phyloP scores from a whole-genome alignment of 1,139 yeast species.

The Yamadazyma atmosphaerica region DNA sequence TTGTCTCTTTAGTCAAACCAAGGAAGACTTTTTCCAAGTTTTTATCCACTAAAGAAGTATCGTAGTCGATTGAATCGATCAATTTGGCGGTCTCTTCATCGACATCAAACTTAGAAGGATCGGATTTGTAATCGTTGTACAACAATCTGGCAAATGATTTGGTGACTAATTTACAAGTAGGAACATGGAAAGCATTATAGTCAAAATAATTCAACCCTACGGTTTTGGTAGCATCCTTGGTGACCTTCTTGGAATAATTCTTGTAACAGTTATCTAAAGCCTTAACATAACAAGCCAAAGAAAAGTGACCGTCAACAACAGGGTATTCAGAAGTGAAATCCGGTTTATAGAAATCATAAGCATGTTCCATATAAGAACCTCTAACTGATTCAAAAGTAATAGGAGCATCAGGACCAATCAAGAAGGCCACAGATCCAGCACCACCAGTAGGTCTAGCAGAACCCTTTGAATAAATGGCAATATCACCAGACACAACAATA shows the following conservation, averaged over 20 bases:
- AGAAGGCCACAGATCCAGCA: slow-evolving; percentile 94
- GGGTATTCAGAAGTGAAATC: slow-evolving; percentile 97
- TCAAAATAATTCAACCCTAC: slow-evolving; percentile 80
- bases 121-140: slow-evolving; percentile 80
- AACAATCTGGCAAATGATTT: slow-evolving; percentile 92
- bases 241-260: slow-evolving; percentile 78
- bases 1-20: slow-evolving; percentile 70
- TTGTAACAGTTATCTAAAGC: slow-evolving; percentile 89
- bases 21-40: slow-evolving; percentile 83
- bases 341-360: slow-evolving; percentile 97
- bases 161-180: slow-evolving; percentile 92
- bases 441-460: slow-evolving; percentile 99
- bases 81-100: slow-evolving; percentile 57
- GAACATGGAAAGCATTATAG: slow-evolving; percentile 97
- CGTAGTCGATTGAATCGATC: slow-evolving; percentile 65
- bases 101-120: slow-evolving; percentile 58
- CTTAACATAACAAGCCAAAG: slow-evolving; percentile 89
- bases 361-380: slow-evolving; percentile 94
- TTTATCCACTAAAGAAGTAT: slow-evolving; percentile 77
- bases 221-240: slow-evolving; percentile 52
- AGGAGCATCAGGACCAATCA: slow-evolving; percentile 98
- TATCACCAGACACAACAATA: slow-evolving; percentile 95
- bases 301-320: slow-evolving; percentile 95
- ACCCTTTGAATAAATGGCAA: slow-evolving; percentile 96
- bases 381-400: slow-evolving; percentile 85